Conservation (phyloP, 2,329 filamentous ascomycete genomes). For the Teratosphaeria epicoccoides region DNA sequence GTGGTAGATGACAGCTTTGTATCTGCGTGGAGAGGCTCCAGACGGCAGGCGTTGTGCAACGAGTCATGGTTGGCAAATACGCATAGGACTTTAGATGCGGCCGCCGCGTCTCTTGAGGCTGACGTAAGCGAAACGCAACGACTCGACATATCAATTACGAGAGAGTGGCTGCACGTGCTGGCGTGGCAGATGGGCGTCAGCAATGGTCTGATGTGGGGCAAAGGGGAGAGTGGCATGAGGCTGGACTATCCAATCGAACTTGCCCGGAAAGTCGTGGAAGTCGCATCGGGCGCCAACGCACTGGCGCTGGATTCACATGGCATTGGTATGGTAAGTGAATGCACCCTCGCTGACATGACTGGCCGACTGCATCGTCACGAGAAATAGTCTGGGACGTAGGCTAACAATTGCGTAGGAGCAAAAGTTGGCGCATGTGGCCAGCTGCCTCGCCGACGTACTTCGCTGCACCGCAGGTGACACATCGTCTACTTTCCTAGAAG, state of each 20-base stretch:
- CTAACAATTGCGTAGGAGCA: conserved; percentile 26
- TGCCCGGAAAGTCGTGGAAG: conserved; percentile 24
- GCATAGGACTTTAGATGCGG: conserved; percentile 24
- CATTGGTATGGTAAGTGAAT: conserved; percentile 25
- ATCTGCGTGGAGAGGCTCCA: conserved; percentile 24
- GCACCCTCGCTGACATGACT: too few relatives aligned
- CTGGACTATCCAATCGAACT: conserved; percentile 29
- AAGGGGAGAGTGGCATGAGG: conserved; percentile 24
- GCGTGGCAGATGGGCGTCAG: conserved; percentile 29
- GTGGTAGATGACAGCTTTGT: conserved; percentile 28
- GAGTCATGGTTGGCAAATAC: conserved; percentile 25
- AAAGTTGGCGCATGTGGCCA: conserved; percentile 27
- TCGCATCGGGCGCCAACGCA: conserved; percentile 19
- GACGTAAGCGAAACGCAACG: conserved; percentile 26
- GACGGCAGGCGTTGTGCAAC: conserved; percentile 24
- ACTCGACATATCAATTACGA: conserved; percentile 24
- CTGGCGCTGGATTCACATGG: conserved; percentile 26
- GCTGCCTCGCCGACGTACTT: conserved; percentile 27
- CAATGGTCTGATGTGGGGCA: conserved; percentile 27
- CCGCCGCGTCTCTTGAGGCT: conserved; percentile 16
- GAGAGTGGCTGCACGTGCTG: conserved; percentile 28
- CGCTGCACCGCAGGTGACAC: conserved; percentile 26
- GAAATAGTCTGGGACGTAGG: too few relatives aligned
- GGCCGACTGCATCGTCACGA: too few relatives aligned
- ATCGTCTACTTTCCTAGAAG: conserved; percentile 22